Conservation (phyloP, 2,329 filamentous ascomycete genomes). For the Ophioceras dolichostomum region DNA sequence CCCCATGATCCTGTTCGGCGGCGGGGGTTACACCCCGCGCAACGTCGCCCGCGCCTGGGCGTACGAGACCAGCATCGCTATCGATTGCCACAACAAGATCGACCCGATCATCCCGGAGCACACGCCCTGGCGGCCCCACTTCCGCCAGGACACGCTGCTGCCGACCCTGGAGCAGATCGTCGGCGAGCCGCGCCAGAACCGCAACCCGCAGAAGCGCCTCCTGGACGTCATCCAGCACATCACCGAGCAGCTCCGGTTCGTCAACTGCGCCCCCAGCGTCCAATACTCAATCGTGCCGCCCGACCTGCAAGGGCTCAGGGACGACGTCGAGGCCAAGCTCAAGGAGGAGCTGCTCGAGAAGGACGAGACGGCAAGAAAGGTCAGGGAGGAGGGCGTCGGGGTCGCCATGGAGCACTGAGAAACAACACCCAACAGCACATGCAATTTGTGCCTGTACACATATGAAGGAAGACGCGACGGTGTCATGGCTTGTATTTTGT, state of each 20-base stretch:
- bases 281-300: conserved; percentile 73
- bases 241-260: conserved; percentile 74
- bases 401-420: conserved; percentile 40
- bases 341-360: conserved; percentile 49
- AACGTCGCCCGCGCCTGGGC: conserved; percentile 97
- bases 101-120: conserved; percentile 62
- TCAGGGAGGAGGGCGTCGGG: conserved; percentile 45
- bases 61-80: conserved; percentile 86
- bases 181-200: conserved; percentile 60
- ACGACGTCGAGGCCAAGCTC: conserved; percentile 55
- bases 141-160: conserved; percentile 78
- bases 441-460: too few species aligned
- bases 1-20: conserved; percentile 82
- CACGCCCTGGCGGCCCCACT: conserved; percentile 78
- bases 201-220: conserved; percentile 66
- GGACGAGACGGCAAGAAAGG: conserved; percentile 38
- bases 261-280: conserved; percentile 75
- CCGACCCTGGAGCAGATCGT: conserved; percentile 67
- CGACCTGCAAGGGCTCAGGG: conserved; percentile 55
- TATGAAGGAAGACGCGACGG: too few species aligned
- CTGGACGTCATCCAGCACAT: conserved; percentile 66
- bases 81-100: conserved; percentile 60
- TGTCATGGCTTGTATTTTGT: too few species aligned
- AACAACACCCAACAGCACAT: too few species aligned
- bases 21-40: conserved; percentile 89